Conservation (phyloP, 208 protist species). For the Naegleria fowleri region DNA sequence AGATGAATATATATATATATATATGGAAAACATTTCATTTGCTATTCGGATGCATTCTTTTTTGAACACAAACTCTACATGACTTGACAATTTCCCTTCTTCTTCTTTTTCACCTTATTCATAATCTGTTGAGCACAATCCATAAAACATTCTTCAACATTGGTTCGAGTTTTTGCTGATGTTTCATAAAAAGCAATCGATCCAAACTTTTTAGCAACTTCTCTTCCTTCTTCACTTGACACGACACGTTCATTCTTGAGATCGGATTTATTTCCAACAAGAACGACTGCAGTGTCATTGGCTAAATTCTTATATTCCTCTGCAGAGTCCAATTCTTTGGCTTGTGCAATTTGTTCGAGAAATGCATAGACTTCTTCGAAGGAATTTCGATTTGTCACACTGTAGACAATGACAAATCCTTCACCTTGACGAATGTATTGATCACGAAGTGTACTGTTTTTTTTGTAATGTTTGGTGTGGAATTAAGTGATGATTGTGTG, state of each 20-base stretch:
- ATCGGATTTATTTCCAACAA: constrained; percentile 64
- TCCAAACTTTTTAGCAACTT: constrained; percentile 28
- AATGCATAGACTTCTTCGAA: constrained; percentile 56
- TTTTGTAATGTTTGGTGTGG: too few species aligned
- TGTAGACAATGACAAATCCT: constrained; percentile 62
- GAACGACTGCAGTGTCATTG: constrained; percentile 49
- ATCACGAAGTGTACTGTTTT: constrained; percentile 48
- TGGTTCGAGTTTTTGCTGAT: constrained; percentile 50
- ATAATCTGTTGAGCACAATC: constrained; percentile 10
- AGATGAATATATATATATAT: too few species aligned
- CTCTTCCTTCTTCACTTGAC: constrained; percentile 33
- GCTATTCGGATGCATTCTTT: too few species aligned
- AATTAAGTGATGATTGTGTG: too few species aligned
- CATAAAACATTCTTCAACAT: constrained; percentile 51
- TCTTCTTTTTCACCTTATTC: neutral
- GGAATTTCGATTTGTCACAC: constrained; percentile 41
- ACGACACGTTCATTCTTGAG: constrained; percentile 62
- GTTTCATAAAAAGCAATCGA: constrained; percentile 52
- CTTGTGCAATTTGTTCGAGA: constrained; percentile 49
- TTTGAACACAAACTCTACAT: too few species aligned
- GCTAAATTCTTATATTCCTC: neutral
- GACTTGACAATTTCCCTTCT: neutral
- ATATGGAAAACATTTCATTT: too few species aligned
- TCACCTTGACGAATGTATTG: constrained; percentile 53
- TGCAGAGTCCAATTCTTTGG: constrained; percentile 45